These are phyloP conservation scores for Ganoderma multipileum DNA, from an alignment of 1,284 basidiomycete genomes.

Conservation along the genomic window DNA sequence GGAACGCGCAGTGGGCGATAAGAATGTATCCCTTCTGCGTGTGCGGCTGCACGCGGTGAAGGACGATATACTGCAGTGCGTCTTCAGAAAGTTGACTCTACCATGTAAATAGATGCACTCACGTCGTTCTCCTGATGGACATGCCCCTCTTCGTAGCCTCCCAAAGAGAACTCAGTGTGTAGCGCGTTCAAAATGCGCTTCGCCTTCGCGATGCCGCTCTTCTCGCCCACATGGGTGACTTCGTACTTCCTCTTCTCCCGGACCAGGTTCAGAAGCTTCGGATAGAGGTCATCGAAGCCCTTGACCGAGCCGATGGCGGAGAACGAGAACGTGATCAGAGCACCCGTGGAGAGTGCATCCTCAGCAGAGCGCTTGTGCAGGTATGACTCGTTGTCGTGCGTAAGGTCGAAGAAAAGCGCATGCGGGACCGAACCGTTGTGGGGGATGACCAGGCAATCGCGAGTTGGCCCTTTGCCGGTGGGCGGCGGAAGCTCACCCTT, in stretches of 20 bases:
- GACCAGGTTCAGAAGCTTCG: constrained; percentile 88
- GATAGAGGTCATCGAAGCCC: constrained; percentile 96
- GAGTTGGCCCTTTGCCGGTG: constrained; percentile 78
- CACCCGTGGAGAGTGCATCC: constrained; percentile 91
- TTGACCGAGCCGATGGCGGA: constrained; percentile 92
- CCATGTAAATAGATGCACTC: constrained; percentile 42
- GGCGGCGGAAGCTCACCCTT: constrained; percentile 79
- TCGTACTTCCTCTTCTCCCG: constrained; percentile 84
- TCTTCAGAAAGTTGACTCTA: not conserved
- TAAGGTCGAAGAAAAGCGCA: constrained; percentile 92
- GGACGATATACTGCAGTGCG: constrained; percentile 79
- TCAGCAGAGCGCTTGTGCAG: constrained; percentile 90
- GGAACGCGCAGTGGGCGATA: constrained; percentile 90
- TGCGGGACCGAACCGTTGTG: constrained; percentile 88
- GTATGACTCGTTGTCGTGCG: constrained; percentile 95
- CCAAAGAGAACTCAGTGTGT: constrained; percentile 89
- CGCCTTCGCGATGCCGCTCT: constrained; percentile 78
- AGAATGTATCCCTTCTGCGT: constrained; percentile 92
- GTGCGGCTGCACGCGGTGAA: constrained; percentile 90
- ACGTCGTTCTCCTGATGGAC: constrained; percentile 95
- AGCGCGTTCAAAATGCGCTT: constrained; percentile 89
- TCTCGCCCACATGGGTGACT: constrained; percentile 54
- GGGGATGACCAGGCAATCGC: constrained; percentile 78
- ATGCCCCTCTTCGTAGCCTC: constrained; percentile 87
- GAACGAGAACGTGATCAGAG: constrained; percentile 86